A percentile compares a stretch with the other conserved stretches of the same genome.
These are phyloP conservation scores for Penicillium hesseltinei DNA, from an alignment of 2,329 filamentous ascomycete genomes.

Conservation along the genomic window DNA sequence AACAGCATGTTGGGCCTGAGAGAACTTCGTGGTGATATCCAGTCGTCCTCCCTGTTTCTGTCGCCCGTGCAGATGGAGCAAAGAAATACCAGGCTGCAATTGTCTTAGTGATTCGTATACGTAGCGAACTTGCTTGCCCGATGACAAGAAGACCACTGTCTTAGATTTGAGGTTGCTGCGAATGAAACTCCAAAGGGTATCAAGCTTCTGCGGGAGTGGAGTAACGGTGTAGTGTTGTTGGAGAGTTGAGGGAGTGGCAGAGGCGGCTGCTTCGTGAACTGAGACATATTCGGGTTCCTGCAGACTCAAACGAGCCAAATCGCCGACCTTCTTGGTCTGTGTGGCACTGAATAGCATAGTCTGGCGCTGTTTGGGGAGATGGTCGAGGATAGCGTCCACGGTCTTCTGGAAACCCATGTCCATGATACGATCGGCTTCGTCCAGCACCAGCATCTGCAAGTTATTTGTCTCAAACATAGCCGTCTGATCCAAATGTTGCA, in stretches of 20 bases:
- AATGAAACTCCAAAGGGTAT: slow-evolving; percentile 90
- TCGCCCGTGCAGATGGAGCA: slow-evolving; percentile 88
- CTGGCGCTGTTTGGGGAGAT: slow-evolving; percentile 80
- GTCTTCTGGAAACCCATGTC: slow-evolving; percentile 94
- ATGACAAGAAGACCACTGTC: slow-evolving; percentile 92
- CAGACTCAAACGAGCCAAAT: slow-evolving; percentile 83
- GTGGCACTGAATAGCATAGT: slow-evolving; percentile 95
- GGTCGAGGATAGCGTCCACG: slow-evolving; percentile 89
- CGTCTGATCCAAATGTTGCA: slow-evolving; percentile 95
- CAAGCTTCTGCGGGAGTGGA: slow-evolving; percentile 81
- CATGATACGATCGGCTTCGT: slow-evolving; percentile 94
- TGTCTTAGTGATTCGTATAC: slow-evolving; percentile 91
- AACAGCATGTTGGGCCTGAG: slow-evolving; percentile 75
- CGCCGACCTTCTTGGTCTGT: slow-evolving; percentile 90
- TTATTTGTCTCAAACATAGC: slow-evolving; percentile 86
- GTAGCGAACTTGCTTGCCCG: slow-evolving; percentile 94
- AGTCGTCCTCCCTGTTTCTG: slow-evolving; percentile 88
- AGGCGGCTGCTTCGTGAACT: slow-evolving; percentile 77
- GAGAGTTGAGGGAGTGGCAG: slow-evolving; percentile 77
- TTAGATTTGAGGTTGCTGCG: slow-evolving; percentile 88
- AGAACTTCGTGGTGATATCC: slow-evolving; percentile 83
- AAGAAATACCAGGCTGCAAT: slow-evolving; percentile 87
- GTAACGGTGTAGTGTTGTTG: slow-evolving; percentile 91
- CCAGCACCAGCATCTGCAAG: slow-evolving; percentile 85
- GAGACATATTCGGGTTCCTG: slow-evolving; percentile 92